These are phyloP conservation scores for Triticum turgidum DNA, from an alignment of 176 grass and related monocot genomes.

Conservation along the genomic window DNA sequence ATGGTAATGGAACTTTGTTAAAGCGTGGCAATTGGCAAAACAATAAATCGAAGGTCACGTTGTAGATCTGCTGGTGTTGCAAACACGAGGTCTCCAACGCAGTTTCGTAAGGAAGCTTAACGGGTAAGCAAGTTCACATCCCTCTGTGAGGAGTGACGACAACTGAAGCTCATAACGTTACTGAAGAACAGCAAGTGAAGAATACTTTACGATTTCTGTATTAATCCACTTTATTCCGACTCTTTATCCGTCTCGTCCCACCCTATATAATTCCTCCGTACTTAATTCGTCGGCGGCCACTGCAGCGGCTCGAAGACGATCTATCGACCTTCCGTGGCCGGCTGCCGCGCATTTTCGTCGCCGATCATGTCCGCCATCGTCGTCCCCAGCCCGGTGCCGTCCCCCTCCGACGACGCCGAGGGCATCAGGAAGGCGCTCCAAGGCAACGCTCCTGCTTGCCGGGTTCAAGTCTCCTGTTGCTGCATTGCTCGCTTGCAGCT, in stretches of 20 bases:
- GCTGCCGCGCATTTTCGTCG: neutral
- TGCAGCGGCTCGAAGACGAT: neutral
- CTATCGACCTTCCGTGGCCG: neutral
- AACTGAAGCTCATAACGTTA: neutral
- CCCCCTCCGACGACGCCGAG: constrained; percentile 52
- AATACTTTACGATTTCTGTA: neutral
- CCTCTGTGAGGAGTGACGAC: neutral
- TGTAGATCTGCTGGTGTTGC: neutral
- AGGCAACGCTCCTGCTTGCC: constrained; percentile 21
- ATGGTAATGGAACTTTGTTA: neutral
- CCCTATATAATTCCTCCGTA: neutral
- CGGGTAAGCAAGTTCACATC: constrained; percentile 17
- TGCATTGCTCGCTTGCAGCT: neutral
- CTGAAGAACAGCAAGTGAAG: neutral
- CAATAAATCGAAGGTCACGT: neutral
- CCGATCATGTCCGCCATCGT: constrained; percentile 44
- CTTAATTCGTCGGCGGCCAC: neutral
- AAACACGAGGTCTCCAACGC: neutral
- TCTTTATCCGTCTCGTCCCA: neutral
- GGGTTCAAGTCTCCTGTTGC: neutral
- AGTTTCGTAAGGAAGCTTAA: constrained; percentile 4
- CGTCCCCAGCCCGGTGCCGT: constrained; percentile 38
- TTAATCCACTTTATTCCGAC: neutral
- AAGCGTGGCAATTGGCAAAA: neutral
- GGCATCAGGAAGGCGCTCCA: constrained; percentile 55